Base-by-base conservation (phyloP, 805 yeast species). In the Komagataella pseudopastoris region DNA sequence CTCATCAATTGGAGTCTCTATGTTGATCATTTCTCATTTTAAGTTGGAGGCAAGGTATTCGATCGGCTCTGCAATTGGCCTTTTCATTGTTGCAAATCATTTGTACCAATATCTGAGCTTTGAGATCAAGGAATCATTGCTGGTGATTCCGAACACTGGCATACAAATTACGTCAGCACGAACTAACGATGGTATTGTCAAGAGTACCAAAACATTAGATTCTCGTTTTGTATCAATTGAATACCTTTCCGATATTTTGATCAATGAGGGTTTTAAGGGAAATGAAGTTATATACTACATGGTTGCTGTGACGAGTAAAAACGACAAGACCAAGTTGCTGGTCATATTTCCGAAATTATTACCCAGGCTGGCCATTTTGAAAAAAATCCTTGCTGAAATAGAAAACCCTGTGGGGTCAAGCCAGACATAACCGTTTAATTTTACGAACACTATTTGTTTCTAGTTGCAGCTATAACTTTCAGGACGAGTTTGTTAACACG, bases 181-280 rank as follows among this genome's bases (percentile, higher is more conserved):
- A 14, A 30, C 8, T 6, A 30, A 30, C 39, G 39, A 30, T 10
- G 39, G 39, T 30, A 30, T 30, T 30, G 12, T 14, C n/a, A 30
- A 14, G 39, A 30, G 39, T 14, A 10, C n/a, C 39, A 30, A 30
- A 30, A 30, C 39, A 30, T 30, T 30, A 30, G 39, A 30, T 30
- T 30, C 39, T 8, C 59, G 66, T 23, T 83, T 86, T 60, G 72
- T 83, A 8, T 83, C 89, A 0, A 64, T 71, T 44, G 76, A 74
- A 48, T 69, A 70, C 47, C 72, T 86, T 50, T 72, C 76, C 3
- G 91, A 85, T 61, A 63, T 86, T 8, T 76, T 84, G 0, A 80
- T 87, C 23, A 85, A 85, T 60, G 95, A 87, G 63, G 90, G 86
- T 0, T 85, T 87, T 60, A 71, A 71, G 51, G 83, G 83, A 5